Percentiles rank a stretch among this genome's conserved stretches.
These are phyloP conservation scores for Penicillium pulvis DNA, from an alignment of 495 filamentous ascomycete genomes.

Conservation along the genomic window DNA sequence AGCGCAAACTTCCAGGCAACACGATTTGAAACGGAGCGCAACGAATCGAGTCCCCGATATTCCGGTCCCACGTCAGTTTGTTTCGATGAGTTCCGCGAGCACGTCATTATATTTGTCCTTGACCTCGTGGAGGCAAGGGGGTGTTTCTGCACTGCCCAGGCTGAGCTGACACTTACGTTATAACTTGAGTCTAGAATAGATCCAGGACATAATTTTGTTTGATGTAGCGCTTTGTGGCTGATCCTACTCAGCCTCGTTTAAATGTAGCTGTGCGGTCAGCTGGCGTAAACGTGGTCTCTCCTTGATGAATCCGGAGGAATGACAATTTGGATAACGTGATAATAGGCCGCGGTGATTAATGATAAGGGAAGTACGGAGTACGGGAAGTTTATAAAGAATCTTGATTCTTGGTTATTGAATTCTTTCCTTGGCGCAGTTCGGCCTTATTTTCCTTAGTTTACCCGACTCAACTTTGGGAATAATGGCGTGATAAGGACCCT, in stretches of 20 bases:
- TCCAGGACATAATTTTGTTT: not conserved
- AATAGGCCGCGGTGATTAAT: no score
- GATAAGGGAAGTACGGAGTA: no score
- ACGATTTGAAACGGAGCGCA: slow-evolving; percentile 25
- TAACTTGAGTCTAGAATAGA: not conserved
- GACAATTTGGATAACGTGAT: slow-evolving; percentile 8
- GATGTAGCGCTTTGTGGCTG: not conserved
- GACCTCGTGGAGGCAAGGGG: slow-evolving; percentile 5
- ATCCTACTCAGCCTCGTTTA: not conserved
- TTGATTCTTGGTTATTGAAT: no score
- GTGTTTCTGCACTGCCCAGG: not conserved
- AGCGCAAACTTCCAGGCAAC: slow-evolving; percentile 13
- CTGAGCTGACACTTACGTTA: not conserved
- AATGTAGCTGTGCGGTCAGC: not conserved
- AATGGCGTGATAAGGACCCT: not conserved
- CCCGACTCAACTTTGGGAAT: not conserved
- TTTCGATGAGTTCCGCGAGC: not conserved
- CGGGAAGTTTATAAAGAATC: no score
- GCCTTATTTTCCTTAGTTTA: not conserved
- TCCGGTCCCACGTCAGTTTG: slow-evolving; percentile 3
- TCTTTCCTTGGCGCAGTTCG: no score
- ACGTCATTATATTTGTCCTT: slow-evolving; percentile 1
- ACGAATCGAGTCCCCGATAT: slow-evolving; percentile 11
- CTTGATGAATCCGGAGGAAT: slow-evolving; percentile 1
- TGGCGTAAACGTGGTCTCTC: not conserved